A percentile compares a stretch with the other conserved stretches of the same genome.
Conservation (phyloP, 148 eudicot genomes). For the Salicornia ramosissima region DNA sequence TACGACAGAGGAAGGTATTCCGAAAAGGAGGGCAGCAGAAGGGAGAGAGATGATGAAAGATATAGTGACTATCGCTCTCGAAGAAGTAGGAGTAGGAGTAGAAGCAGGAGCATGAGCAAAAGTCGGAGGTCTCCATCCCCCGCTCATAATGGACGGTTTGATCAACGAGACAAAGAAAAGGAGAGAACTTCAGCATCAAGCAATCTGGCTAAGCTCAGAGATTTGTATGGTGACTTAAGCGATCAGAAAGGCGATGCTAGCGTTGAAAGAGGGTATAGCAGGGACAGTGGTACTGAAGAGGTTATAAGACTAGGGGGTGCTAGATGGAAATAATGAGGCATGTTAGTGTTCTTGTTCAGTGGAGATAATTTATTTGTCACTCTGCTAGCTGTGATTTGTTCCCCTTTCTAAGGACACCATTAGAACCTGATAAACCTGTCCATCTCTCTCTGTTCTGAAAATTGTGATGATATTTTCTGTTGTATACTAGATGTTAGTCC, state of each 20-base stretch:
- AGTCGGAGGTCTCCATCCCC: conserved; percentile 52
- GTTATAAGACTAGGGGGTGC: conserved; percentile 87
- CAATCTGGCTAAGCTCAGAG: conserved; percentile 85
- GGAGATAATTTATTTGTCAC: neutral
- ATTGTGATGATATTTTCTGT: conserved; percentile 18
- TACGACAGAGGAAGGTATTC: conserved; percentile 43
- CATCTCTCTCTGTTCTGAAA: conserved; percentile 4
- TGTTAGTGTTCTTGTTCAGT: neutral
- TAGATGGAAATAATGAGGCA: conserved; percentile 50
- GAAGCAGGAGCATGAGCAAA: conserved; percentile 61
- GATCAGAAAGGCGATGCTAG: conserved; percentile 42
- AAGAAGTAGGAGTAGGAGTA: conserved; percentile 51
- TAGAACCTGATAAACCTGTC: conserved; percentile 1
- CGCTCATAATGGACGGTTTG: conserved; percentile 21
- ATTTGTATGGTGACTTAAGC: conserved; percentile 71
- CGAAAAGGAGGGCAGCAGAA: conserved; percentile 52
- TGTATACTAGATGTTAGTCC: conserved; percentile 22
- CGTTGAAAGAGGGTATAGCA: conserved; percentile 31
- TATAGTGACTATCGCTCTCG: conserved; percentile 42
- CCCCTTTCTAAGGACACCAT: neutral
- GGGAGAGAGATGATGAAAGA: conserved; percentile 50
- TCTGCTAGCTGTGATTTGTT: neutral
- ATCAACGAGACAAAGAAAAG: conserved; percentile 33
- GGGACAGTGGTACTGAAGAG: conserved; percentile 63
- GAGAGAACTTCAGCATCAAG: conserved; percentile 48